Base-by-base conservation (phyloP, 2,329 filamentous ascomycete species). In the Setomelanomma holmii region DNA sequence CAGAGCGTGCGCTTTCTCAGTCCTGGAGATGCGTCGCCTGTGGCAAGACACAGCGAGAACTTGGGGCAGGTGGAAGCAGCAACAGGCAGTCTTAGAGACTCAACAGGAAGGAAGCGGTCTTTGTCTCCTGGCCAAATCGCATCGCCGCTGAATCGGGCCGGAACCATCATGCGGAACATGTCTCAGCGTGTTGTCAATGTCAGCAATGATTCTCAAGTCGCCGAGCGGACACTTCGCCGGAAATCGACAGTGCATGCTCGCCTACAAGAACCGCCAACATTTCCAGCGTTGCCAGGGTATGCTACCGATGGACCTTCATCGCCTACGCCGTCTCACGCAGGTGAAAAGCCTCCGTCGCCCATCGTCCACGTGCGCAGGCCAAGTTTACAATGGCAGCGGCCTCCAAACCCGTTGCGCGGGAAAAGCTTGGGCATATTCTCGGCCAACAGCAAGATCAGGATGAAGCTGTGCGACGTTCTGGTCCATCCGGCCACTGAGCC, bases 101-200 rank as follows among this genome's bases (percentile, higher is more conserved):
- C 72, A 4, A 56, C 56, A 41, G 67, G 84, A 76, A 61, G 80
- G 84, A 75, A 76, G 50, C 71, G 78, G 40, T 81, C 79, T 6
- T 68, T 80, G 16, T 81, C 80, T 39, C 76, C 79, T 11, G 72
- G 74, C 33, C 69, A 72, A 16, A 69, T 74, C 14, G 76, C 76
- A 33, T 81, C 79, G 34, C 77, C 80, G 19, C 69, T 84, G 40
- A 72, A 75, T 40, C 72, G 81, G 49, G 81, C 80, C 34, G 76
- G 79, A 20, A 81, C 79, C 53, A 79, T 84, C 67, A 69, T 83
- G 68, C 75, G 80, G 58, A 86, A 86, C 61, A 96, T 99, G 86
- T 98, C 96, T 24, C 93, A 97, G 78, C 91, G 95, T 79, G 93
- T 99, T 49, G 95, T 99, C 68, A 98, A 98, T 69, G 85, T 99